Conservation (phyloP, 2,329 filamentous ascomycete species). For the Westerdykella aurantiaca region DNA sequence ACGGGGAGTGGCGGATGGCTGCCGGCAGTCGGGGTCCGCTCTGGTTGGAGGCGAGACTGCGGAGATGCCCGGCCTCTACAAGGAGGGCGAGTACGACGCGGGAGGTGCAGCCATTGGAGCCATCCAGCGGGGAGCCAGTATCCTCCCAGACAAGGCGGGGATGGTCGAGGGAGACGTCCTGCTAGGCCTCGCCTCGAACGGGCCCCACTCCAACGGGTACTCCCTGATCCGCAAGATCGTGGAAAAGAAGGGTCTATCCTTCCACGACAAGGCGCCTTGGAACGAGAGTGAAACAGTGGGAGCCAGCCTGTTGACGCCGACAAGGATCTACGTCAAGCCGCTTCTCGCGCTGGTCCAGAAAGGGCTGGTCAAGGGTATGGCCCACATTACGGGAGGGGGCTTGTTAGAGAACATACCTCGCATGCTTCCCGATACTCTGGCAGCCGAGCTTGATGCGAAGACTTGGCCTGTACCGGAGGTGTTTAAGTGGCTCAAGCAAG, state of each 20-base stretch:
- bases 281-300: conserved; percentile 59
- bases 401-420: conserved; percentile 90
- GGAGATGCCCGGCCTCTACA: conserved; percentile 96
- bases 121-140: conserved; percentile 57
- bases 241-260: conserved; percentile 63
- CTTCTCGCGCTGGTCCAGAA: conserved; percentile 60
- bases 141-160: conserved; percentile 67
- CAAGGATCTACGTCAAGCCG: conserved; percentile 85
- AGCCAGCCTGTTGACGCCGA: conserved; percentile 76
- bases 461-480: conserved; percentile 72
- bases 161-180: conserved; percentile 83
- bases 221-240: conserved; percentile 91
- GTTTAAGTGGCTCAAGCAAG: conserved; percentile 78
- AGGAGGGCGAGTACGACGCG: conserved; percentile 83
- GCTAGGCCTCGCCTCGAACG: conserved; percentile 76
- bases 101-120: conserved; percentile 86
- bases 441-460: conserved; percentile 72
- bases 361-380: conserved; percentile 77
- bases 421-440: conserved; percentile 74
- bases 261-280: conserved; percentile 74
- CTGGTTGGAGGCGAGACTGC: conserved; percentile 96
- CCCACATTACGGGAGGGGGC: conserved; percentile 94
- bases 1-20: conserved; percentile 82
- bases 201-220: conserved; percentile 94
- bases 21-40: conserved; percentile 76